phyloP scores from a whole-genome alignment of 2,329 filamentous ascomycete species.

The Pseudogymnoascus sp. region DNA sequence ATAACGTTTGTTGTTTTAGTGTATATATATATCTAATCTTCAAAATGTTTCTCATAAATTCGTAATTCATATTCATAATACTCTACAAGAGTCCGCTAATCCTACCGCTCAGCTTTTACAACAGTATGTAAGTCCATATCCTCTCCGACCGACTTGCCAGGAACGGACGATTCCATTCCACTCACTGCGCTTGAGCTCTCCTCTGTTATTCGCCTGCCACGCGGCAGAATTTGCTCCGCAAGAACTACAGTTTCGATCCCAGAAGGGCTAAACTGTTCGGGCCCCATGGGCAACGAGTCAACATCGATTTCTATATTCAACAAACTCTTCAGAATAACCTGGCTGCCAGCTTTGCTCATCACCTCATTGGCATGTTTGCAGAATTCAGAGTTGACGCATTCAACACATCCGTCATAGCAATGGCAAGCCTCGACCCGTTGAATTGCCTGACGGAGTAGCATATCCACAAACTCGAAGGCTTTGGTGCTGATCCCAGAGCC shows the following conservation, averaged over 20 bases:
- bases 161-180: background rate
- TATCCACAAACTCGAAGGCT: conserved; percentile 85
- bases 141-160: background rate
- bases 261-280: conserved; percentile 58
- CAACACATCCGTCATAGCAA: conserved; percentile 75
- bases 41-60: background rate
- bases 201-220: conserved; percentile 11
- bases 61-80: conserved; percentile 1
- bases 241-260: conserved; percentile 77
- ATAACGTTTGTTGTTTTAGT: background rate
- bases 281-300: conserved; percentile 77
- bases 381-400: conserved; percentile 78
- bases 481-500: conserved; percentile 85
- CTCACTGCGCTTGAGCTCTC: background rate
- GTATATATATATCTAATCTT: background rate
- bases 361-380: conserved; percentile 85
- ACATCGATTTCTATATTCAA: conserved; percentile 72
- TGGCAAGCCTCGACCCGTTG: conserved; percentile 66
- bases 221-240: conserved; percentile 53
- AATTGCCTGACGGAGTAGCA: conserved; percentile 68
- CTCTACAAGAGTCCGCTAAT: background rate
- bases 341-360: conserved; percentile 84
- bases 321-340: conserved; percentile 70
- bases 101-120: background rate
- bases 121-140: background rate